Percentiles rank a stretch among this genome's conserved stretches.
phyloP scores from a whole-genome alignment of 2,329 filamentous ascomycete genomes.

The Geosmithia flava region DNA sequence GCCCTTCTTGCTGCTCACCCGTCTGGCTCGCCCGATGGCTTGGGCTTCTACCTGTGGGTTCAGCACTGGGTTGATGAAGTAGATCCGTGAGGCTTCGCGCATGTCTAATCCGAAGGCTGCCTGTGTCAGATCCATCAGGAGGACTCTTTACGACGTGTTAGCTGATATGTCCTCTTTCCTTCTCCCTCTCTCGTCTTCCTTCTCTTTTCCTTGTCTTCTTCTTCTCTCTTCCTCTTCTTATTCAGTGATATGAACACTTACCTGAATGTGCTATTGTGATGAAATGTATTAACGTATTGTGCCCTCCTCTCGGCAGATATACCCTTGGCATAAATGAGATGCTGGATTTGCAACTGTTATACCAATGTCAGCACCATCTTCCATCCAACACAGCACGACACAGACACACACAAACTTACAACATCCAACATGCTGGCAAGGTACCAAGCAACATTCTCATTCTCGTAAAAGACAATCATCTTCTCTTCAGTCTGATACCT shows the following conservation, averaged over 20 bases:
- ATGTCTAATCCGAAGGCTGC: slow-evolving; percentile 84
- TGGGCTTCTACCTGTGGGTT: slow-evolving; percentile 79
- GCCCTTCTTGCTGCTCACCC: slow-evolving; percentile 65
- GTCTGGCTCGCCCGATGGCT: slow-evolving; percentile 78
- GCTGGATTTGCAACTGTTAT: slow-evolving; percentile 40
- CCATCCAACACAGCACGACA: too few relatives aligned
- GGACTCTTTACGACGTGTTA: slow-evolving; percentile 37
- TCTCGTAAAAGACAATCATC: slow-evolving; percentile 86
- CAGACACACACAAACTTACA: slow-evolving; percentile 18
- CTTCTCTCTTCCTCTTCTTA: background rate
- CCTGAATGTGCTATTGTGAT: slow-evolving; percentile 52
- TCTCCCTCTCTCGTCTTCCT: background rate
- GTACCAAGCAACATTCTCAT: slow-evolving; percentile 77
- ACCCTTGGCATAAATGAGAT: slow-evolving; percentile 56
- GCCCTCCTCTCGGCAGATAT: slow-evolving; percentile 50
- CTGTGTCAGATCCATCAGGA: slow-evolving; percentile 85
- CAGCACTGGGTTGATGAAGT: slow-evolving; percentile 81
- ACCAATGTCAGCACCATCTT: background rate
- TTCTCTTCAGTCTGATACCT: slow-evolving; percentile 62
- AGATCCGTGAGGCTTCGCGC: slow-evolving; percentile 69
- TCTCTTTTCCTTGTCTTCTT: background rate
- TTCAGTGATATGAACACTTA: too few relatives aligned
- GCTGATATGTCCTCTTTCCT: too few relatives aligned
- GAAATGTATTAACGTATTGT: slow-evolving; percentile 70
- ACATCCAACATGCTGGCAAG: slow-evolving; percentile 73